Evolutionary conservation across 257 asterid species (phyloP).

Genomic region (Verbena officinalis): DNA sequence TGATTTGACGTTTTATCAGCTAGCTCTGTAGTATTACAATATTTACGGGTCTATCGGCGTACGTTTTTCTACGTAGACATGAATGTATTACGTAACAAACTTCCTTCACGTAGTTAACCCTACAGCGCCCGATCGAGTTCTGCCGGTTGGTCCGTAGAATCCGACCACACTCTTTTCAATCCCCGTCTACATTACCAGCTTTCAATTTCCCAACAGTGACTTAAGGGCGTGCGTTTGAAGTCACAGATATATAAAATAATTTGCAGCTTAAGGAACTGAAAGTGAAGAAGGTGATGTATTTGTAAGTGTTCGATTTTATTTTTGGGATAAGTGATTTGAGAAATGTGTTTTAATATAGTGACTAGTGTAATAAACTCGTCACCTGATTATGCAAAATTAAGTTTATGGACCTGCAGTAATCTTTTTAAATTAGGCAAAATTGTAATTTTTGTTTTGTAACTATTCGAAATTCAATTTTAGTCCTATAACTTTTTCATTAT

Average conservation of each 20-base stretch:
- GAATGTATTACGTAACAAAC: slow-evolving; percentile 48
- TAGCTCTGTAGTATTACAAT: slow-evolving; percentile 38
- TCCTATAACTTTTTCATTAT: no score
- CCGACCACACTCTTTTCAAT: slow-evolving; percentile 14
- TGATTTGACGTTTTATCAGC: slow-evolving; percentile 86
- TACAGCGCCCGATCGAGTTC: neutral
- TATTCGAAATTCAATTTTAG: no score
- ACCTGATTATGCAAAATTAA: no score
- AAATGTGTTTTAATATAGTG: no score
- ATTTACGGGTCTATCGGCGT: slow-evolving; percentile 20
- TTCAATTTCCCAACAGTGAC: slow-evolving; percentile 1
- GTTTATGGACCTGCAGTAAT: no score
- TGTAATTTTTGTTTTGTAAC: no score
- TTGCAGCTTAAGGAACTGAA: slow-evolving; percentile 8
- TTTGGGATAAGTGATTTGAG: neutral
- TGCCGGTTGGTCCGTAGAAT: slow-evolving; percentile 42
- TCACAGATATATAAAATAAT: slow-evolving; percentile 5
- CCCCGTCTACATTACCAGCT: slow-evolving; percentile 1
- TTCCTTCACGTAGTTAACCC: slow-evolving; percentile 31
- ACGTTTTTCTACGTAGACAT: slow-evolving; percentile 49
- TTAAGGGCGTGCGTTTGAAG: slow-evolving; percentile 23
- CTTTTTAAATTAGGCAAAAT: no score
- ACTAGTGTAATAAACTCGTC: no score
- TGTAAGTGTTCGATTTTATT: neutral
- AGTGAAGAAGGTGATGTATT: neutral